phyloP scores from a whole-genome alignment of 441 rosid genomes.

The Euphorbia schlechtendalii region DNA sequence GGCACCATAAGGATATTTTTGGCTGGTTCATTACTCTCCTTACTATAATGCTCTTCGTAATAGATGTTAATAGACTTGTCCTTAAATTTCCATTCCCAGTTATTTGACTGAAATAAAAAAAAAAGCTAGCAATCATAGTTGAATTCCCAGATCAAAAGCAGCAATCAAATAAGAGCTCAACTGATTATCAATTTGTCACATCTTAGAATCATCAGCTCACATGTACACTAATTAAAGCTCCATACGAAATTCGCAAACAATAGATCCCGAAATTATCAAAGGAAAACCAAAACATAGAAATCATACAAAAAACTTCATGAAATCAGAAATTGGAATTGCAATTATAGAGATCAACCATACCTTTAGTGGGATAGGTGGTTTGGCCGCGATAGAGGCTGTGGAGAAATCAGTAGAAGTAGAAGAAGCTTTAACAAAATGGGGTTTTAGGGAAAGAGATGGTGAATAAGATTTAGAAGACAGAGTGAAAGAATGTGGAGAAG shows the following conservation, averaged over 20 bases:
- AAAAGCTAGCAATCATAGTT: no score
- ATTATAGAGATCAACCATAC: constrained; percentile 20
- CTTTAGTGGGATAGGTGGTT: constrained; percentile 36
- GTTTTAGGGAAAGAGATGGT: constrained; percentile 28
- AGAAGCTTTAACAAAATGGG: constrained; percentile 46
- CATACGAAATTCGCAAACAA: no score
- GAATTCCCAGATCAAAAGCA: no score
- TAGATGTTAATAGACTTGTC: constrained; percentile 50
- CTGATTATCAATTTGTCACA: no score
- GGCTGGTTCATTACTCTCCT: constrained; percentile 38
- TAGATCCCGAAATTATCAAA: no score
- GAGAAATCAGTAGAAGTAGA: constrained; percentile 38
- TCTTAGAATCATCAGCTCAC: no score
- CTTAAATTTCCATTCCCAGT: constrained; percentile 77
- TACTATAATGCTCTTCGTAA: constrained; percentile 68
- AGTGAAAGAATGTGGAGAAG: constrained; percentile 28
- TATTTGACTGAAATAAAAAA: constrained; percentile 43
- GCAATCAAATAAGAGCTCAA: no score
- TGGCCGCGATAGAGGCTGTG: constrained; percentile 31
- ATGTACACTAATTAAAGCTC: no score
- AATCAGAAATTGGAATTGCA: neutral
- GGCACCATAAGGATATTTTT: constrained; percentile 76
- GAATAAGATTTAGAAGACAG: constrained; percentile 27
- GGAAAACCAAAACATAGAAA: no score
- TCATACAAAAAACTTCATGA: neutral